Percentiles rank a stretch among this genome's conserved stretches.
phyloP scores from a whole-genome alignment of 352 stramenopile genomes.

The Phytophthora ramorum region DNA sequence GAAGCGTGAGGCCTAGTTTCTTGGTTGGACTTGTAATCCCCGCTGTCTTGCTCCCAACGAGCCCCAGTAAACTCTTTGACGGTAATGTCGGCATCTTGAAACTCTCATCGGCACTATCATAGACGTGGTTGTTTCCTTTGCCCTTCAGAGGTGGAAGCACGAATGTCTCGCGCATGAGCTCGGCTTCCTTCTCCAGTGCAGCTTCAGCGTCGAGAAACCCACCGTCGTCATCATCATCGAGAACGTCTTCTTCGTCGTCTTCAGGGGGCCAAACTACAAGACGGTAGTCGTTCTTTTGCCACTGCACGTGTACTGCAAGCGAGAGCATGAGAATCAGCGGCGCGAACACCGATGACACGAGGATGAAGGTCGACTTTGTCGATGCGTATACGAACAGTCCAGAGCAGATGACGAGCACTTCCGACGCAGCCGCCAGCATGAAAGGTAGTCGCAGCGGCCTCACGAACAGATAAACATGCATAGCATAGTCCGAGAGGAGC shows the following conservation, averaged over 20 bases:
- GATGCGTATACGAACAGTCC: constrained; percentile 85
- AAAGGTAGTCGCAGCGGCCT: constrained; percentile 71
- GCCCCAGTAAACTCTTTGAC: constrained; percentile 48
- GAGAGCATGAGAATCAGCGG: constrained; percentile 83
- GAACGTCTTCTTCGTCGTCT: constrained; percentile 80
- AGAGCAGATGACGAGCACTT: constrained; percentile 85
- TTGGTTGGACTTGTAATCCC: constrained; percentile 26
- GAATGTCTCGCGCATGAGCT: constrained; percentile 79
- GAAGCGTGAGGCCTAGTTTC: constrained; percentile 22
- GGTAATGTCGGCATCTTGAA: constrained; percentile 87
- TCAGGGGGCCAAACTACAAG: constrained; percentile 85
- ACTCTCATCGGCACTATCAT: constrained; percentile 61
- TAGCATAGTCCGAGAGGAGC: constrained; percentile 77
- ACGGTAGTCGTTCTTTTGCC: constrained; percentile 84
- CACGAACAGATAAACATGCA: constrained; percentile 79
- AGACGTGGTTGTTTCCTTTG: constrained; percentile 61
- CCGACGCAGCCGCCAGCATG: constrained; percentile 77
- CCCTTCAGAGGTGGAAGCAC: constrained; percentile 79
- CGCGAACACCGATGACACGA: constrained; percentile 77
- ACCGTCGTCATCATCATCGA: constrained; percentile 77
- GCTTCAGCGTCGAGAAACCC: constrained; percentile 63
- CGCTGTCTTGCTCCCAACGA: constrained; percentile 17
- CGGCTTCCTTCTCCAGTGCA: constrained; percentile 77
- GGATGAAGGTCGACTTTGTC: constrained; percentile 78
- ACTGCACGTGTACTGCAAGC: constrained; percentile 77